Conservation (phyloP, 1,139 yeast genomes). For the Blastobotrys aristatus region DNA sequence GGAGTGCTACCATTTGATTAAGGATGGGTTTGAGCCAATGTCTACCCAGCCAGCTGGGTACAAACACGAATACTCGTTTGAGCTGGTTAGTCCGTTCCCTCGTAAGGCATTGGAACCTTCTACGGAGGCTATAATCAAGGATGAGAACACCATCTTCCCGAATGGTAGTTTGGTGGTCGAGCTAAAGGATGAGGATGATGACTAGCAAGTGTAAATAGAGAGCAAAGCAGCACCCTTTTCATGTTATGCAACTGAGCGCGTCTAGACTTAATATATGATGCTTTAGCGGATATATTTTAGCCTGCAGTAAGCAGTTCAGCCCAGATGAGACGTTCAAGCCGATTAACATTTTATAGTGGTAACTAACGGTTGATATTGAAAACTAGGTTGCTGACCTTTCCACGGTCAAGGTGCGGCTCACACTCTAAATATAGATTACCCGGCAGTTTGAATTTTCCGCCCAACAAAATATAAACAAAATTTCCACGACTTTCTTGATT, state of each 20-base stretch:
- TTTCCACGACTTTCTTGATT: too few relatives aligned
- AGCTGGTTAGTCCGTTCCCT: constrained; percentile 53
- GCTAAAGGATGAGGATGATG: constrained; percentile 34
- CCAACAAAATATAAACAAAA: not conserved
- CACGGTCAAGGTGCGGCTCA: too few relatives aligned
- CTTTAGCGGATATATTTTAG: too few relatives aligned
- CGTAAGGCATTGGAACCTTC: constrained; percentile 41
- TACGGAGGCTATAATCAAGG: constrained; percentile 33
- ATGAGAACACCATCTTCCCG: constrained; percentile 49
- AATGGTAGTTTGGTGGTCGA: constrained; percentile 58
- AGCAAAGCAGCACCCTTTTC: too few relatives aligned
- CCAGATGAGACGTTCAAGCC: too few relatives aligned
- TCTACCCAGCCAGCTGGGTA: constrained; percentile 38
- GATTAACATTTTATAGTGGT: too few relatives aligned
- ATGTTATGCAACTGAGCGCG: too few relatives aligned
- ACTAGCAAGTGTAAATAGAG: constrained; percentile 22
- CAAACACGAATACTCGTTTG: constrained; percentile 43
- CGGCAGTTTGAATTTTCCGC: not conserved
- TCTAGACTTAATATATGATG: too few relatives aligned
- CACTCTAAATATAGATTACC: too few relatives aligned
- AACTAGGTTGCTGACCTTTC: too few relatives aligned
- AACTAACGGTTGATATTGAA: too few relatives aligned
- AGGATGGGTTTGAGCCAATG: constrained; percentile 8
- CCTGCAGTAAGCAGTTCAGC: too few relatives aligned
- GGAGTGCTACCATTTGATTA: constrained; percentile 38